Conservation (phyloP, 2,329 filamentous ascomycete genomes). For the Cladosporium phlei region DNA sequence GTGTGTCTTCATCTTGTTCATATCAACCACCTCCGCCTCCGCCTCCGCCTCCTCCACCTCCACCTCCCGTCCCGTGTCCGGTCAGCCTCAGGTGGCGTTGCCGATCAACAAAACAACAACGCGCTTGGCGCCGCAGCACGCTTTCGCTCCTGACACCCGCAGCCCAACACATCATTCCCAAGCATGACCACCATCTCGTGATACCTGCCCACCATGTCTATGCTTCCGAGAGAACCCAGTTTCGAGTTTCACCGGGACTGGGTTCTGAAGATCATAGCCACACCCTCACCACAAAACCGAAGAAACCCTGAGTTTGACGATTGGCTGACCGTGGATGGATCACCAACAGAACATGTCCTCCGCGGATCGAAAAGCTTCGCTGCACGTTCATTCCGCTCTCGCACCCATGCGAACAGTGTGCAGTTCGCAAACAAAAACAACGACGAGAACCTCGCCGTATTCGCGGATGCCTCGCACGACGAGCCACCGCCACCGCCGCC, state of each 20-base stretch:
- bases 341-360: conserved; percentile 34
- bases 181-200: neutral
- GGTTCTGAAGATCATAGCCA: conserved; percentile 21
- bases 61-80: neutral
- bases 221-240: conserved; percentile 1
- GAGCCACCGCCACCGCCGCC: no score
- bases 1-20: conserved; percentile 20
- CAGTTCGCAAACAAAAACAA: conserved; percentile 26
- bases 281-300: conserved; percentile 14
- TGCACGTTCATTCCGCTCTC: conserved; percentile 33
- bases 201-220: neutral
- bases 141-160: neutral
- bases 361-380: conserved; percentile 34
- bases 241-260: conserved; percentile 15
- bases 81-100: conserved; percentile 2
- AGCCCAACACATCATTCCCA: neutral
- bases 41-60: neutral
- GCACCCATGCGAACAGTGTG: conserved; percentile 26
- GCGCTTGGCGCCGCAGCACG: neutral
- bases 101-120: neutral
- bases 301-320: neutral
- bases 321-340: conserved; percentile 18
- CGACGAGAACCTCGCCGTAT: conserved; percentile 29
- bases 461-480: conserved; percentile 18
- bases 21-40: neutral